Conservation (phyloP, 2,329 filamentous ascomycete genomes). For the Dendrostoma leiphaemia region DNA sequence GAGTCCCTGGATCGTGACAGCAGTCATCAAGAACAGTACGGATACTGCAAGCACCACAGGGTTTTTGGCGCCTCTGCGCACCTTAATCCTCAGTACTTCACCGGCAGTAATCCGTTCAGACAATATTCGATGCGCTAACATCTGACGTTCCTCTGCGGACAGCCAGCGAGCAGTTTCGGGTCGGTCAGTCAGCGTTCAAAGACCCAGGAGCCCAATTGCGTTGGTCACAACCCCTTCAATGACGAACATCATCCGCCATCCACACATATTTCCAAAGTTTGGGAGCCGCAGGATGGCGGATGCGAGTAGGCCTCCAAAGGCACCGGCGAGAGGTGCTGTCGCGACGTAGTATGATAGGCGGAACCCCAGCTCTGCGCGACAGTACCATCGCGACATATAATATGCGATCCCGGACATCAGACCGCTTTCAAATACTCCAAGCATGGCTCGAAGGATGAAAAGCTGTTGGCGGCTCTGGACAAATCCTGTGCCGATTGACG, state of each 20-base stretch:
- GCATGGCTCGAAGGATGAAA: slow-evolving; percentile 55
- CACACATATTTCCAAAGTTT: slow-evolving; percentile 51
- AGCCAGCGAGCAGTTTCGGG: too few relatives aligned
- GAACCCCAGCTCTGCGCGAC: slow-evolving; percentile 60
- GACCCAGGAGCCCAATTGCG: slow-evolving; percentile 52
- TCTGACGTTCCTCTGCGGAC: slow-evolving; percentile 58
- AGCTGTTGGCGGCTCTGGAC: slow-evolving; percentile 45
- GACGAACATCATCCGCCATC: slow-evolving; percentile 70
- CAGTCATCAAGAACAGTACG: slow-evolving; percentile 62
- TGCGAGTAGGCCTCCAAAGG: slow-evolving; percentile 62
- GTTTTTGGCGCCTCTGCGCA: slow-evolving; percentile 62
- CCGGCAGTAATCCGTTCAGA: too few relatives aligned
- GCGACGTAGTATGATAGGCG: slow-evolving; percentile 61
- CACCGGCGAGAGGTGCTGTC: slow-evolving; percentile 61
- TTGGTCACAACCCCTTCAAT: slow-evolving; percentile 65
- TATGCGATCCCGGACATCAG: slow-evolving; percentile 65
- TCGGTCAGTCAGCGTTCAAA: slow-evolving; percentile 65
- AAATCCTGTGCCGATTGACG: slow-evolving; percentile 57
- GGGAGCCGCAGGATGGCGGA: slow-evolving; percentile 60
- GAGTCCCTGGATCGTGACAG: slow-evolving; percentile 70
- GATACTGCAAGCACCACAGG: slow-evolving; percentile 52
- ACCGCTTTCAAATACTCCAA: slow-evolving; percentile 62
- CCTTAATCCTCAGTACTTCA: slow-evolving; percentile 57
- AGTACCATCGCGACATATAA: slow-evolving; percentile 61
- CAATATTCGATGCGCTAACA: slow-evolving; percentile 62